Percentiles rank a stretch among this genome's conserved stretches.
These are phyloP conservation scores for Balamuthia mandrillaris DNA, from an alignment of 208 protist species.

Conservation along the genomic window DNA sequence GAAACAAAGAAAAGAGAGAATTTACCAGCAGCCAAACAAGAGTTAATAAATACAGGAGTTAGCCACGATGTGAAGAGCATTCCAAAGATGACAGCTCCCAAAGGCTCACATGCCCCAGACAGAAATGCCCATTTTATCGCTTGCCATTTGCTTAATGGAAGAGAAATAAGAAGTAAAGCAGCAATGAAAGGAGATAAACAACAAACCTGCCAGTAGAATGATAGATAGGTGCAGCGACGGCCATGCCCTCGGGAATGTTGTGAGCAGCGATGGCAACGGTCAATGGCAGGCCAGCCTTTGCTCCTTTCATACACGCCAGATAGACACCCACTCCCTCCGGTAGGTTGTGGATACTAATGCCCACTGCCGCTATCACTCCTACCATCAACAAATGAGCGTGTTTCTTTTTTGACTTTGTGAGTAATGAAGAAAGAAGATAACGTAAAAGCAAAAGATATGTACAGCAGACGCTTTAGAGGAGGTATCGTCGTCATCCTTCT, in stretches of 20 bases:
- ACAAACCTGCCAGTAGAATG: slow-evolving; percentile 17
- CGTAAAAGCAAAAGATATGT: not conserved
- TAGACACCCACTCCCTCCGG: slow-evolving; percentile 56
- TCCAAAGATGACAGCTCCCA: slow-evolving; percentile 50
- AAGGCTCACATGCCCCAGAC: slow-evolving; percentile 48
- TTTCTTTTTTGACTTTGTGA: not conserved
- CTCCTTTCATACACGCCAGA: slow-evolving; percentile 32
- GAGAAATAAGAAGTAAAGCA: not conserved
- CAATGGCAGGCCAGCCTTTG: slow-evolving; percentile 41
- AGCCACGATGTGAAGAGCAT: slow-evolving; percentile 37
- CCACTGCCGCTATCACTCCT: slow-evolving; percentile 7
- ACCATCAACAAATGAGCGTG: not conserved
- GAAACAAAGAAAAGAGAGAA: not conserved
- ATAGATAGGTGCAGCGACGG: slow-evolving; percentile 38
- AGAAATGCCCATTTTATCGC: slow-evolving; percentile 48
- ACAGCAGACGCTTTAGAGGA: not conserved
- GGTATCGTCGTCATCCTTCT: not conserved
- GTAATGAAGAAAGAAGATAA: not conserved
- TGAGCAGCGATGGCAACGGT: slow-evolving; percentile 50
- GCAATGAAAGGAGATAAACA: not conserved
- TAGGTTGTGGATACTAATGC: slow-evolving; percentile 54
- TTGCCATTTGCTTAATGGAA: slow-evolving; percentile 49
- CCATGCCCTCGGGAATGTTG: slow-evolving; percentile 61
- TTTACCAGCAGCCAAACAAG: slow-evolving; percentile 36
- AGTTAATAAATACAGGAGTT: slow-evolving; percentile 43